Evolutionary conservation across 2,329 filamentous ascomycete species (phyloP).

Genomic region (Trichoderma guizhouense): DNA sequence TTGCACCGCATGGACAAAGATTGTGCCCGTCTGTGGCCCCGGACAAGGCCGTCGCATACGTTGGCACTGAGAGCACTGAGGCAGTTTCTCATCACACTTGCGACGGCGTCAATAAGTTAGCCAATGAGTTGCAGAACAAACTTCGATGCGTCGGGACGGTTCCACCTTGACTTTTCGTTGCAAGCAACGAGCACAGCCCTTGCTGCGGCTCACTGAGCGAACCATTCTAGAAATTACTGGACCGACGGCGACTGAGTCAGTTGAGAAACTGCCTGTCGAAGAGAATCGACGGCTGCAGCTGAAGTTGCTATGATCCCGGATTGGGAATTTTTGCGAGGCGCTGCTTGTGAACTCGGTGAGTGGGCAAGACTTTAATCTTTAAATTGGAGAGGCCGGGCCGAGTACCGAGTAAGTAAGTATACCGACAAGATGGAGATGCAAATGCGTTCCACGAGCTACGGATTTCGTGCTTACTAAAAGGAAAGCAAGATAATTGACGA

Average conservation of each 20-base stretch:
- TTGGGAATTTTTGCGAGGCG: not conserved
- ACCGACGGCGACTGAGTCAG: not conserved
- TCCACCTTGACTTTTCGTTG: slow-evolving; percentile 12
- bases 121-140: not conserved
- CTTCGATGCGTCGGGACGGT: not conserved
- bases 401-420: not conserved
- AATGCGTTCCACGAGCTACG: not conserved
- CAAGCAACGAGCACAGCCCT: slow-evolving; percentile 6
- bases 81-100: slow-evolving; percentile 8
- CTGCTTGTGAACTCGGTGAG: not conserved
- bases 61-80: slow-evolving; percentile 7
- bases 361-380: not conserved
- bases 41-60: not conserved
- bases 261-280: too few species aligned
- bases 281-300: not conserved
- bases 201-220: slow-evolving; percentile 7
- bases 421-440: not conserved
- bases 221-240: not conserved
- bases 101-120: not conserved
- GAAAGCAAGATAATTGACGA: not conserved
- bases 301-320: not conserved
- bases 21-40: not conserved
- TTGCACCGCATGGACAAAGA: not conserved
- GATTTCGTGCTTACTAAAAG: not conserved
- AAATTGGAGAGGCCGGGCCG: not conserved